Evolutionary conservation across 768 basidiomycete species (phyloP).

Genomic region (Suillus luteus): DNA sequence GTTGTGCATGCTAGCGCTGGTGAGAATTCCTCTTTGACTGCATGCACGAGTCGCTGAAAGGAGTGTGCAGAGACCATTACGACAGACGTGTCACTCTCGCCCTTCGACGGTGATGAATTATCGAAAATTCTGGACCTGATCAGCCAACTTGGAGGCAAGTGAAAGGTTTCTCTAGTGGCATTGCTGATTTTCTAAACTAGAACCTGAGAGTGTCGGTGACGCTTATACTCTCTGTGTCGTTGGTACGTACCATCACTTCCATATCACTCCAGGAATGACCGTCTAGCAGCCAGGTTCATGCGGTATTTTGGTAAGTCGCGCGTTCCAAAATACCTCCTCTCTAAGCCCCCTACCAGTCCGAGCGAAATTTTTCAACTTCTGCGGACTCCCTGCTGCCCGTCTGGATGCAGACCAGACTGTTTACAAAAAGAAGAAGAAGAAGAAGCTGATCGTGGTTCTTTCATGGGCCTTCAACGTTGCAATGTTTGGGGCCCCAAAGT

Average conservation of each 20-base stretch:
- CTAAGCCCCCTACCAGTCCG: conserved; percentile 19
- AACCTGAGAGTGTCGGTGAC: not conserved
- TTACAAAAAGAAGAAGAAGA: conserved; percentile 15
- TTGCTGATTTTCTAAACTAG: conserved; percentile 3
- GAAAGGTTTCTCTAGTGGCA: not conserved
- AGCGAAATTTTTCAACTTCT: conserved; percentile 44
- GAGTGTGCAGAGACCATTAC: conserved; percentile 19
- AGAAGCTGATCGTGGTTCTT: conserved; percentile 14
- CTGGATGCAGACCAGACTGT: conserved; percentile 47
- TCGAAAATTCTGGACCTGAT: conserved; percentile 14
- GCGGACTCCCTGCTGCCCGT: conserved; percentile 49
- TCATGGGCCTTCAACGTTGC: conserved; percentile 21
- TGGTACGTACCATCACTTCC: not conserved
- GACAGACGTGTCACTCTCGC: conserved; percentile 10
- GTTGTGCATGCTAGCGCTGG: conserved; percentile 21
- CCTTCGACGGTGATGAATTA: conserved; percentile 15
- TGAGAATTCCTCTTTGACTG: conserved; percentile 14
- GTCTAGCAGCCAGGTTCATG: conserved; percentile 44
- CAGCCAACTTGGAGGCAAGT: conserved; percentile 10
- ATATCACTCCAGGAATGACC: not conserved
- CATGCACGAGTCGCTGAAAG: conserved; percentile 15
- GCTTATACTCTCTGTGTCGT: conserved; percentile 8
- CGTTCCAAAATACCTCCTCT: not conserved
- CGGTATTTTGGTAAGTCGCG: conserved; percentile 39
- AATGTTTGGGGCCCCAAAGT: conserved; percentile 29